Base-by-base conservation (phyloP, 352 stramenopile species). In the Nothophytophthora sp. region DNA sequence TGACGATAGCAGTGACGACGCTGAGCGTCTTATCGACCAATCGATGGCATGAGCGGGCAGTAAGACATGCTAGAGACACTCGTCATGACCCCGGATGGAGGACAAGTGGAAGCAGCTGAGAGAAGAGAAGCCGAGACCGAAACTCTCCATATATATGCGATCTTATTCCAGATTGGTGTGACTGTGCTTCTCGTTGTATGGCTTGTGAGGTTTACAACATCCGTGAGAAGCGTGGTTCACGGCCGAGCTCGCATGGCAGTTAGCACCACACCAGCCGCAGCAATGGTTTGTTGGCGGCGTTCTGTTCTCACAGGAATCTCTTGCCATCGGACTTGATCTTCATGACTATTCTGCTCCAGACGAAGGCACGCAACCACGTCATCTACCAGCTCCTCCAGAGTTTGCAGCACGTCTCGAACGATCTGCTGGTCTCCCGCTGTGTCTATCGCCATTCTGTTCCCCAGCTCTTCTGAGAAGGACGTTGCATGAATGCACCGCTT, bases 291-390 rank as follows among this genome's bases (percentile, higher is more conserved):
- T 23, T 65, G 66, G 0, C 69, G 69, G 27, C 61, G 68, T 34
- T 79, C 69, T 22, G 69, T 76, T 43, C 69, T 59, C 22, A 79
- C 28, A 16, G 69, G 69, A 35, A 74, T 63, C 24, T 73, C 62
- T n/a, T 76, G 57, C 57, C 38, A 66, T 5, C 29, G 45, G 3
- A 70, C 36, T 23, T 36, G 24, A 13, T 63, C 56, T 45, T 72
- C 61, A 15, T 52, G 50, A 25, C 23, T 41, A 8, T 52, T 60
- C 11, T 63, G 49, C 13, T 65, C 50, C 8, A 58, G 38, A 1
- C 56, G 64, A 33, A 44, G 19, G 4, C 16, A 16, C 13, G 24
- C 28, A 22, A 74, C 41, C n/a, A 79, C 43, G 13, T 63, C 42
- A 18, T 79, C 54, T 7, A 76, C 47, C 7, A 79, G 51, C 28